Evolutionary conservation across 2,329 filamentous ascomycete species (phyloP).

Genomic region (Coleophoma eucalyptorum): DNA sequence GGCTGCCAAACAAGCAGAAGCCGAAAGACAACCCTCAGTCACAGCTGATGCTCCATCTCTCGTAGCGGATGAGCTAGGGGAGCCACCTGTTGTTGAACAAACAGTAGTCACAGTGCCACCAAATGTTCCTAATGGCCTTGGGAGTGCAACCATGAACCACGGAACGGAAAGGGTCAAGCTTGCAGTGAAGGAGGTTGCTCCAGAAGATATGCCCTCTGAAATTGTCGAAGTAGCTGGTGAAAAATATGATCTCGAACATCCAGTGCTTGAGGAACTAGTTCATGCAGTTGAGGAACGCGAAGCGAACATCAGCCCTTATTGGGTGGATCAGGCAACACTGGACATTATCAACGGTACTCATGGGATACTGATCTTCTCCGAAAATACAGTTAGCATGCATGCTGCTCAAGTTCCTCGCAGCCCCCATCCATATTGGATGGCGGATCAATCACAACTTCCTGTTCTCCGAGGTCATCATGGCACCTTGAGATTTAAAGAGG

Average conservation of each 20-base stretch:
- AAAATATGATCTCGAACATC: constrained; percentile 4
- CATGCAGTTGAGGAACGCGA: neutral
- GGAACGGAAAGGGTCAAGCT: neutral
- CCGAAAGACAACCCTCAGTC: neutral
- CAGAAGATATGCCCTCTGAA: neutral
- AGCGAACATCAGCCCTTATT: neutral
- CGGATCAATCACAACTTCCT: neutral
- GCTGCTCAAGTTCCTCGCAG: neutral
- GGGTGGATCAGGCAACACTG: constrained; percentile 4
- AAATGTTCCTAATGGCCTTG: constrained; percentile 3
- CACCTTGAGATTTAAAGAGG: neutral
- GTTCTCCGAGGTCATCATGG: neutral
- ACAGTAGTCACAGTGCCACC: neutral
- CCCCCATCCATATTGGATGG: neutral
- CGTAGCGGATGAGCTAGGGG: neutral
- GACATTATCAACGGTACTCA: neutral
- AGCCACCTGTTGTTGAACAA: neutral
- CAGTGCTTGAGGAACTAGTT: constrained; percentile 5
- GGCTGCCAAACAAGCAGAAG: neutral
- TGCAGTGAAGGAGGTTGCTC: neutral
- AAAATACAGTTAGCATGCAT: neutral
- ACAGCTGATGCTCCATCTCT: neutral
- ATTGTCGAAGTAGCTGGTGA: constrained; percentile 3
- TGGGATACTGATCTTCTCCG: constrained; percentile 1
- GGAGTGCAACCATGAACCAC: constrained; percentile 7